phyloP scores from a whole-genome alignment of 2,329 filamentous ascomycete species.

The Rutstroemia sp. region DNA sequence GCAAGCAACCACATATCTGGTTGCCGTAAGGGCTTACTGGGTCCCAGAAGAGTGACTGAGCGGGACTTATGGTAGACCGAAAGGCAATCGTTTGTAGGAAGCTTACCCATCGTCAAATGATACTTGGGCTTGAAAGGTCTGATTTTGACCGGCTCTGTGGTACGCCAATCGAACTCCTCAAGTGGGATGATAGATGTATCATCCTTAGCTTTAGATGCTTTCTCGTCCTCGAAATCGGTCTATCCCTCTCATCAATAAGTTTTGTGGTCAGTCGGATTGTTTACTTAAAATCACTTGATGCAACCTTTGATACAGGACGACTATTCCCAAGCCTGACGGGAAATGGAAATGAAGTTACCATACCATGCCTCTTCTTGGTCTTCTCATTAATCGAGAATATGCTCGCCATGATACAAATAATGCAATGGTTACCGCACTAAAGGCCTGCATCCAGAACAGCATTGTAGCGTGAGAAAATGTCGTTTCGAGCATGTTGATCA shows the following conservation, averaged over 20 bases:
- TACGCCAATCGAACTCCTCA: slow-evolving; percentile 41
- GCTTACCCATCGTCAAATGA: slow-evolving; percentile 57
- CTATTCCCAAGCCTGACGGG: neutral
- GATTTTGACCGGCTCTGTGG: slow-evolving; percentile 43
- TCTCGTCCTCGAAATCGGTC: neutral
- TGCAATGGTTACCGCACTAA: neutral
- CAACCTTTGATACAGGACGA: neutral
- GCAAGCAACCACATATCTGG: no score
- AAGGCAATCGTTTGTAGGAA: neutral
- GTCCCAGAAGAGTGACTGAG: no score
- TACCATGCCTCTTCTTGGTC: neutral
- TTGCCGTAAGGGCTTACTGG: no score
- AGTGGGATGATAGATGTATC: slow-evolving; percentile 30
- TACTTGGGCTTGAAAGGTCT: slow-evolving; percentile 55
- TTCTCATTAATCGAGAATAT: neutral
- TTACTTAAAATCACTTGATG: neutral
- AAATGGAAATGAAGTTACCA: neutral
- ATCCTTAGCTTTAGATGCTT: neutral
- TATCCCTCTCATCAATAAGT: neutral
- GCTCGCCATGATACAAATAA: neutral
- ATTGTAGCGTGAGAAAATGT: neutral
- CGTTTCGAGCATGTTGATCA: no score
- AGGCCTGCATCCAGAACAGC: neutral
- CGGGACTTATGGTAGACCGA: no score
- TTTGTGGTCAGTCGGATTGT: neutral